phyloP scores from a whole-genome alignment of 108 stramenopile species.

The Bacterosira constricta region DNA sequence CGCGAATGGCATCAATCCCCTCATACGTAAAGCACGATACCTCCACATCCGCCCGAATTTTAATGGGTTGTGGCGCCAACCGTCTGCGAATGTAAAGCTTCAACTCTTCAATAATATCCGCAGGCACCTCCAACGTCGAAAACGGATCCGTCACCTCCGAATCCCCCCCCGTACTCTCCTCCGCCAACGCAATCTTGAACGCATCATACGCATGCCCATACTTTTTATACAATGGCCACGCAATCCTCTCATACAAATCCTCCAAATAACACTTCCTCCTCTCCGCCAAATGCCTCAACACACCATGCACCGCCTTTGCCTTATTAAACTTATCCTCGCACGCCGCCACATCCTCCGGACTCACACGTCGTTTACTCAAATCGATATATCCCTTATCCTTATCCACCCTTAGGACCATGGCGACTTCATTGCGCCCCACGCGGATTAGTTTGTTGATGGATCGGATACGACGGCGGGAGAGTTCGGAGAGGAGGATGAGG shows the following conservation, averaged over 20 bases:
- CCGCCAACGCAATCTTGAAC: conserved; percentile 93
- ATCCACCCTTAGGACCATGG: conserved; percentile 99
- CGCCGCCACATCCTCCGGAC: conserved; percentile 96
- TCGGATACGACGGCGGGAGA: conserved; percentile 97
- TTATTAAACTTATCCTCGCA: conserved; percentile 97
- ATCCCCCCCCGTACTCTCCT: conserved; percentile 53
- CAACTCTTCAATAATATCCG: conserved; percentile 82
- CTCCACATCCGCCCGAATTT: conserved; percentile 98
- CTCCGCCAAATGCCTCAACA: conserved; percentile 95
- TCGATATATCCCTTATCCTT: conserved; percentile 99
- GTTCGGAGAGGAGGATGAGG: conserved; percentile 96
- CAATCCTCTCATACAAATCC: conserved; percentile 94
- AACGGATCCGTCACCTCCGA: conserved; percentile 80
- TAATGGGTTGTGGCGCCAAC: conserved; percentile 97
- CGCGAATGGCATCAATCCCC: conserved; percentile 98
- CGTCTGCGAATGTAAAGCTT: conserved; percentile 88
- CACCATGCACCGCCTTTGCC: conserved; percentile 98
- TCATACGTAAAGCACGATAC: conserved; percentile 98
- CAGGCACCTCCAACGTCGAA: conserved; percentile 68
- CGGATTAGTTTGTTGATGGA: conserved; percentile 99
- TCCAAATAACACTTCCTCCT: conserved; percentile 86
- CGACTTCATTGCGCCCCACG: conserved; percentile 97
- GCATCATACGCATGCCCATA: conserved; percentile 99
- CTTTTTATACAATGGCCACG: conserved; percentile 97
- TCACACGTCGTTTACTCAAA: conserved; percentile 96